Base-by-base conservation (phyloP, 2,329 filamentous ascomycete genomes). In the Aspergillus amoenus region DNA sequence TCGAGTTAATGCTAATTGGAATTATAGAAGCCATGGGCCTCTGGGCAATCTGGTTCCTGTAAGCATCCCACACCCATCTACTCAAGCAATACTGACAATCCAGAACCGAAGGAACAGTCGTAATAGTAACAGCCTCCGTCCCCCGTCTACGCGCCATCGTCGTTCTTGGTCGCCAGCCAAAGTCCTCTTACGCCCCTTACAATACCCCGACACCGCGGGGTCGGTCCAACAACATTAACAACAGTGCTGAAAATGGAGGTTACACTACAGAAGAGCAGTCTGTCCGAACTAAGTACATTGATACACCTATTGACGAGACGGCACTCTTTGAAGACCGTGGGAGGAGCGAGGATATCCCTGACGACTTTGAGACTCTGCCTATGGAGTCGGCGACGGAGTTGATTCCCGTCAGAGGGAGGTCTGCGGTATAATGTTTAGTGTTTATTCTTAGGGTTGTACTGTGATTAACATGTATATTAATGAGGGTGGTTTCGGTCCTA, bases 11-110 rank as follows among this genome's bases (percentile, higher is more conserved):
- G 24, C 24, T 24, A 24, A 24, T 2, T 18, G 18, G 18, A 2
- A 3, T 17, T 30, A 17, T 27, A 34, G 51, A 48, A 15, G 43
- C 34, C 4, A 21, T 51, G 39, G 54, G 27, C 13, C 11, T 51
- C 1, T 56, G 47, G 46, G 22, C n/a, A 6, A 56, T 56, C 40
- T 46, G 54, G 40, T 56, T 32, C 47, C n/a, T 56, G 54, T 56
- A 51, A 18, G 18, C 11, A 11, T n/a, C 12, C 15, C 15, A 2
- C 27, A 37, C 15, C 30, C 40, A 21, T 18, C 24, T 21, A 8
- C 5, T 13, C 5, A 7, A 8, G 13, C 12, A 11, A n/a, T 3
- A 27, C 17, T 24, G 18, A 24, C n/a, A 43, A 9, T 1, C 5
- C 30, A 56, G 54, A 30, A 56, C 54, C 30, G 54, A 56, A 41